Base-by-base conservation (phyloP, 2,329 filamentous ascomycete species). In the Colletotrichum viniferum region DNA sequence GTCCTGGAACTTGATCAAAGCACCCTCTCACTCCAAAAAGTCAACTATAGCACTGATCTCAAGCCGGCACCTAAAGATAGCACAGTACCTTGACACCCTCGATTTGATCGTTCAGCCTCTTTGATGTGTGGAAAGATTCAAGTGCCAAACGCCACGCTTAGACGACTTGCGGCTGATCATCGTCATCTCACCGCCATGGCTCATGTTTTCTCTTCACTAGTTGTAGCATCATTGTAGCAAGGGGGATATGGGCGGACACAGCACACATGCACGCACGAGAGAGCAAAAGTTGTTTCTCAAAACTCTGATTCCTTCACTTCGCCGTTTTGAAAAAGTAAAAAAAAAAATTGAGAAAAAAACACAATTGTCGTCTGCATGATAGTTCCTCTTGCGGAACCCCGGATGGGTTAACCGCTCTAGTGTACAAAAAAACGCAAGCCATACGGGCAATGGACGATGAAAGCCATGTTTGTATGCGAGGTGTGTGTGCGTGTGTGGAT, bases 281-380 rank as follows among this genome's bases (percentile, higher is more conserved):
- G 43, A 52, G 43, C 30, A 16, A 28, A n/a, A 16, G 8, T 26
- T 32, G 34, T 73, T 52, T 73, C 69, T 69, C 48, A 76, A 74
- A 76, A 69, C 71, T 30, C 34, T 65, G 56, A 48, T 64, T 34
- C 58, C 48, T 48, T 76, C 71, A 21, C 74, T 73, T 74, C 70
- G 48, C 66, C 71, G 64, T 76, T 74, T 74, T 74, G 43, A 74
- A 70, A 55, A 65, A 55, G 30, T 60, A 26, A 73, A 68, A 36
- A 68, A 30, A 32, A 12, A 43, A 43, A n/a, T n/a, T n/a, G 16
- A 26, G n/a, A 18, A 28, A 26, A 24, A 24, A 21, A 24, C 18
- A 38, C 69, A 32, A 75, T 75, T 69, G 32, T 75, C 73, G 32
- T 75, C 69, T 75, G 43, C 73, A 63, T 75, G 56, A 73, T 52